Percentiles rank a stretch among this genome's conserved stretches.
Evolutionary conservation across 2,329 filamentous ascomycete species (phyloP).

Genomic region (Diplodia seriata): DNA sequence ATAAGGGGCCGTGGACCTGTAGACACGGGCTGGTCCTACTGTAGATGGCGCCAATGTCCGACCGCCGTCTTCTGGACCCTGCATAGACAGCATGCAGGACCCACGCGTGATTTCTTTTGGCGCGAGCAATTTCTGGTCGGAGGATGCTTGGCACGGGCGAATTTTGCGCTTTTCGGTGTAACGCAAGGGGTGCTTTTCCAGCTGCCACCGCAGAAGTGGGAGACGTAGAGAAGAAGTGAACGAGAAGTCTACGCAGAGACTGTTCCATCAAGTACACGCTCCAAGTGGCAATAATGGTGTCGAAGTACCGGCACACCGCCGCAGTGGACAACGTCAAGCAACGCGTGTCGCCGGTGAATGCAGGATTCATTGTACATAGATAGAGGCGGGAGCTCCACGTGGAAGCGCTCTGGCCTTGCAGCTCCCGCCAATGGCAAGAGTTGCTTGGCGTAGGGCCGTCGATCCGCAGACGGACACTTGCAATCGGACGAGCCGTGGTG

Average conservation of each 20-base stretch:
- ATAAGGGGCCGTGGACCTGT: not conserved
- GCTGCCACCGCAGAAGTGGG: not conserved
- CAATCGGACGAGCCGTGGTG: too few species aligned
- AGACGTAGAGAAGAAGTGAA: not conserved
- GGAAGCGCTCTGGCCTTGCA: not conserved
- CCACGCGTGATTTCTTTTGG: constrained; percentile 4
- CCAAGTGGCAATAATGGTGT: too few species aligned
- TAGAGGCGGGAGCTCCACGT: not conserved
- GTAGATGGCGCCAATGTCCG: not conserved
- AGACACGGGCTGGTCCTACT: not conserved
- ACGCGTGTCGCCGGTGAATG: not conserved
- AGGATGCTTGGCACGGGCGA: not conserved
- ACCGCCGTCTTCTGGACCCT: not conserved
- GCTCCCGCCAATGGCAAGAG: not conserved
- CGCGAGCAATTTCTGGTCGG: constrained; percentile 1
- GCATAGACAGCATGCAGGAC: not conserved
- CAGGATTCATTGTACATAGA: not conserved
- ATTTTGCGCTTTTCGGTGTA: not conserved
- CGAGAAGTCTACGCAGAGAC: too few species aligned
- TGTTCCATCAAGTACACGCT: too few species aligned
- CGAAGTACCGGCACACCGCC: not conserved
- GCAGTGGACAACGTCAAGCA: not conserved
- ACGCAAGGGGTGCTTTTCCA: not conserved
- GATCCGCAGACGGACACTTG: not conserved
- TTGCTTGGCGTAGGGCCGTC: too few species aligned